These are phyloP conservation scores for Gynochthodes officinalis DNA, from an alignment of 257 asterid species.

Conservation along the genomic window DNA sequence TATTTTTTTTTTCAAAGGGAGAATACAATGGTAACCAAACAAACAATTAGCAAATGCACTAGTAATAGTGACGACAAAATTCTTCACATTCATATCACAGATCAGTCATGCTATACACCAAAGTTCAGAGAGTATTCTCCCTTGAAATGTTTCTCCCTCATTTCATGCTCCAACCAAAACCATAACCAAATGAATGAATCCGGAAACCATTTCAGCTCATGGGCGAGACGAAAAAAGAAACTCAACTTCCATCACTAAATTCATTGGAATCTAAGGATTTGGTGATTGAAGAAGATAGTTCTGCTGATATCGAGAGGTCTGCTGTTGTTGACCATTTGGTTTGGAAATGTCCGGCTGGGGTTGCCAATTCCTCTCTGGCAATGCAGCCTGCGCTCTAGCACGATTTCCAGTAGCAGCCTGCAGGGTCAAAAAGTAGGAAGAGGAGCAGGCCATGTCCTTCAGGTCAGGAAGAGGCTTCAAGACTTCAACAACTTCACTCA, in stretches of 20 bases:
- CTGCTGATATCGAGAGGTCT: constrained; percentile 39
- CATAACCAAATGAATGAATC: not conserved
- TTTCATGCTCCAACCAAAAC: not conserved
- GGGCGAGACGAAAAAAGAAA: not conserved
- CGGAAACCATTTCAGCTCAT: not conserved
- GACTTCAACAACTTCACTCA: constrained; percentile 88
- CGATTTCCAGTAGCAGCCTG: constrained; percentile 43
- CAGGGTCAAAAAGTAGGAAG: constrained; percentile 64
- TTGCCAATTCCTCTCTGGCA: constrained; percentile 29
- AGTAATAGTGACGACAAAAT: not conserved
- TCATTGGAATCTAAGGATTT: constrained; percentile 25
- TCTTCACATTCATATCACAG: constrained; percentile 3
- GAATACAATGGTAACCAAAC: not conserved
- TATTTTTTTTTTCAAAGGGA: no score
- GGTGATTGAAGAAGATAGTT: constrained; percentile 45
- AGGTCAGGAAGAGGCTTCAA: constrained; percentile 83
- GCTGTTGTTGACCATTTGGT: constrained; percentile 35
- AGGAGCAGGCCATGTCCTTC: constrained; percentile 93
- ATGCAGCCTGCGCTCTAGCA: constrained; percentile 31
- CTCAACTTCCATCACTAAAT: no score
- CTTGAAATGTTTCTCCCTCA: not conserved
- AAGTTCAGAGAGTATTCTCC: constrained; percentile 3
- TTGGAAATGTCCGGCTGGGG: constrained; percentile 42
- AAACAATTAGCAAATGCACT: not conserved
- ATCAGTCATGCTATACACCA: constrained; percentile 14